Conservation (phyloP, 768 basidiomycete genomes). For the Mycena chlorophos region DNA sequence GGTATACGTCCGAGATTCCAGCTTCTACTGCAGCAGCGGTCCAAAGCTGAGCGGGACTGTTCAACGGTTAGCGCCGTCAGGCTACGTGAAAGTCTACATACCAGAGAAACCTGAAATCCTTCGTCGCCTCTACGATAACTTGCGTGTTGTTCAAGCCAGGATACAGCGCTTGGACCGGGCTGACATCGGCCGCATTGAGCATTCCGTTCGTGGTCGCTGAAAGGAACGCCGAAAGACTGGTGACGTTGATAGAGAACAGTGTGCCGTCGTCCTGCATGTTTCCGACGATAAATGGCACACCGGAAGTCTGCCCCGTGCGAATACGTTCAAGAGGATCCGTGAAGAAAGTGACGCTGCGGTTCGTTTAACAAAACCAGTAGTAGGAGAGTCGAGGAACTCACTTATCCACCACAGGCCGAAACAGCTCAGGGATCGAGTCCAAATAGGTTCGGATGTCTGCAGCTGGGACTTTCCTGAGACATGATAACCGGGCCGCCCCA, state of each 20-base stretch:
- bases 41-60: not conserved
- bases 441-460: slow-evolving; percentile 18
- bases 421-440: slow-evolving; percentile 11
- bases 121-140: too few species aligned
- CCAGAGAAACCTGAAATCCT: too few species aligned
- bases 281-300: slow-evolving; percentile 22
- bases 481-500: slow-evolving; percentile 23
- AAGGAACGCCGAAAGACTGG: slow-evolving; percentile 20
- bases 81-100: too few species aligned
- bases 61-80: too few species aligned
- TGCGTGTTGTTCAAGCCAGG: slow-evolving; percentile 21
- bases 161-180: slow-evolving; percentile 16
- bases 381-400: slow-evolving; percentile 4
- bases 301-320: slow-evolving; percentile 14
- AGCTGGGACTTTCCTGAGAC: slow-evolving; percentile 25
- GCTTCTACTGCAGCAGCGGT: not conserved
- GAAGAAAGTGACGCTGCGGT: slow-evolving; percentile 9
- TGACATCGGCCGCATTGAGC: slow-evolving; percentile 8
- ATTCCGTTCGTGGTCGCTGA: too few species aligned
- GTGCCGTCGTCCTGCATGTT: slow-evolving; percentile 24
- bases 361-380: not conserved
- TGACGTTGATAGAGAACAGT: slow-evolving; percentile 16
- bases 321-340: slow-evolving; percentile 22
- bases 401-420: slow-evolving; percentile 14
- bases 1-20: not conserved